phyloP scores from a whole-genome alignment of 345 rosid genomes.

The Heritiera fomes region DNA sequence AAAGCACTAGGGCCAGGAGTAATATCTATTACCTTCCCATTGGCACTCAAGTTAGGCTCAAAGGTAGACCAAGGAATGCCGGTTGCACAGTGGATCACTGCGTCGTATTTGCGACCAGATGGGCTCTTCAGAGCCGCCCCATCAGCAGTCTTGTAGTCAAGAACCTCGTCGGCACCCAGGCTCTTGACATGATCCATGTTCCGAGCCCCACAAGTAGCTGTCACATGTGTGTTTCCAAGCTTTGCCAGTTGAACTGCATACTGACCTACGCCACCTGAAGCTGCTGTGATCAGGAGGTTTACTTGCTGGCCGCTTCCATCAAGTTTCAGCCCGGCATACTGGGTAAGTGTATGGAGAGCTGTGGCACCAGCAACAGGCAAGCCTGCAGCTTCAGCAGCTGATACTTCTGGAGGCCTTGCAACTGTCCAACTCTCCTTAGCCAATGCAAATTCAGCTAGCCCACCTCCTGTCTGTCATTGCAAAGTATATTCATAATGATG shows the following conservation, averaged over 20 bases:
- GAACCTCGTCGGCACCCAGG: constrained; percentile 8
- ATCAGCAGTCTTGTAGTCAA: constrained; percentile 9
- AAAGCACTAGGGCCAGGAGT: constrained; percentile 35
- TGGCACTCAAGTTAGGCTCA: constrained; percentile 54
- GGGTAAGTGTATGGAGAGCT: too few species aligned
- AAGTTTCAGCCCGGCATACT: too few species aligned
- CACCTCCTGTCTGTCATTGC: too few species aligned
- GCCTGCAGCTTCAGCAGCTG: too few species aligned
- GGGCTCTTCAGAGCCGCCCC: constrained; percentile 9
- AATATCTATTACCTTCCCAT: constrained; percentile 67
- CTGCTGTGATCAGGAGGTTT: constrained; percentile 9
- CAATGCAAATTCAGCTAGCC: too few species aligned
- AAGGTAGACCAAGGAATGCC: constrained; percentile 60
- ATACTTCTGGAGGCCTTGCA: too few species aligned
- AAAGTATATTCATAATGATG: background rate
- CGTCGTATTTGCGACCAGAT: constrained; percentile 42
- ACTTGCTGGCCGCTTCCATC: too few species aligned
- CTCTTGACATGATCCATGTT: background rate
- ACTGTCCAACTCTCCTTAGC: too few species aligned
- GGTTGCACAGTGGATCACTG: constrained; percentile 61
- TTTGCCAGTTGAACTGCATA: constrained; percentile 12
- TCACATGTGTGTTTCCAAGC: constrained; percentile 18
- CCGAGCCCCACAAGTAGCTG: background rate
- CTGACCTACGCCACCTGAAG: constrained; percentile 13
- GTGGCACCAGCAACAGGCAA: too few species aligned